Evolutionary conservation across 1,139 yeast species (phyloP), one percentile per base, ranked within the genome.

Genomic region (Candida sanyaensis): DNA sequence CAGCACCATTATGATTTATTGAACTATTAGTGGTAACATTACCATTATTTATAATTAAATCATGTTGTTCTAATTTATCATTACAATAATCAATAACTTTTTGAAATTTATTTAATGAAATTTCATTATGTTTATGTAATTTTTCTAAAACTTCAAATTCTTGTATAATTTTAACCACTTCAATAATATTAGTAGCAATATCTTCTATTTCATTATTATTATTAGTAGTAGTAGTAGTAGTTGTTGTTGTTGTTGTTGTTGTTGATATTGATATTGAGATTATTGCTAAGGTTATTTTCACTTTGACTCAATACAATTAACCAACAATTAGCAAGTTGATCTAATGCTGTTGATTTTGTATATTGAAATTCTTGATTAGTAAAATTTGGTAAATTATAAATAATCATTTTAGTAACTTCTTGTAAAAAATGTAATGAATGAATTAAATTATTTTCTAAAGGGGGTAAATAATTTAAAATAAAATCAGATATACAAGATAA

Each of bases 291-390:
- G 44, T 46, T 57, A 26, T 53, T 58, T 9, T 51, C 51, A 41
- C 62, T 60, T 37, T 78, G 84, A 12, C 43, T 33, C 46, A 90
- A 73, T 11, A 83, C 80, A 32, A 84, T 77, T 46, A 80, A 69
- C 89, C 96, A 89, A 11, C 95, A 88, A 50, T 81, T 79, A 31
- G 88, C 80, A 23, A 93, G 71, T 64, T 90, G 96, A 57, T 89
- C 96, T 62, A 86, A 83, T 36, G 96, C 93, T 61, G 86, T 75
- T 54, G 75, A 73, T 57, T 81, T 81, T 57, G 84, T 86, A 61
- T 88, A 86, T 64, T 86, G 90, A 65, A 87, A 88, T 55, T 86
- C 85, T 43, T 80, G 74, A 50, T 84, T 81, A 44, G 81, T 65
- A 73, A 95, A 92, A 44, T 78, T 77, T 11, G 98, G 98, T 50